phyloP scores from a whole-genome alignment of 192 early-diverging fungal species.

The Paraglomus brasilianum region DNA sequence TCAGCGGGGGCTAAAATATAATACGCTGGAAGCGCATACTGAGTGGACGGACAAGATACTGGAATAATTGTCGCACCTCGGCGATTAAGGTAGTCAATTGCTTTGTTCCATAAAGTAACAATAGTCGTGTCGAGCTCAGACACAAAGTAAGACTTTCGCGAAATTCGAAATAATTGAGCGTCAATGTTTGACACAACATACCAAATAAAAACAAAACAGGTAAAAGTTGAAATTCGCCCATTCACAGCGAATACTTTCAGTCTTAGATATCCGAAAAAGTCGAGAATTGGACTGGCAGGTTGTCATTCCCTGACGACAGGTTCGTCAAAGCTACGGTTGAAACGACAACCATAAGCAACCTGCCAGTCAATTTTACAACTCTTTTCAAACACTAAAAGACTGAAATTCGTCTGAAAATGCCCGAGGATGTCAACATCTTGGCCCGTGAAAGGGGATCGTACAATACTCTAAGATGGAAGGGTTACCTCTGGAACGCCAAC shows the following conservation, averaged over 20 bases:
- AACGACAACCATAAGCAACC: too few relatives aligned
- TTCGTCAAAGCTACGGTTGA: too few relatives aligned
- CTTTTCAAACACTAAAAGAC: too few relatives aligned
- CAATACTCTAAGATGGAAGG: conserved; percentile 3
- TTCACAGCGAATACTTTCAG: too few relatives aligned
- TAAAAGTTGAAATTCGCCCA: too few relatives aligned
- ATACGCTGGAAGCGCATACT: conserved; percentile 76
- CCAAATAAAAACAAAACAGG: background rate
- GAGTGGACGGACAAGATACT: conserved; percentile 70
- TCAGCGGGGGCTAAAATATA: conserved; percentile 88
- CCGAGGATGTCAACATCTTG: background rate
- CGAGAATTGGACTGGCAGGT: too few relatives aligned
- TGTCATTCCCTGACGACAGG: too few relatives aligned
- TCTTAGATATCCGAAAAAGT: too few relatives aligned
- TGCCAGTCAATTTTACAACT: too few relatives aligned
- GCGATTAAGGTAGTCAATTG: conserved; percentile 51
- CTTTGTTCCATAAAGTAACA: conserved; percentile 57
- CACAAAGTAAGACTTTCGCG: conserved; percentile 69
- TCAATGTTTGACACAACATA: conserved; percentile 9
- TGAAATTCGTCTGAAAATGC: too few relatives aligned
- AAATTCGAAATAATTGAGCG: conserved; percentile 23
- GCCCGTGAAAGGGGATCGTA: conserved; percentile 22
- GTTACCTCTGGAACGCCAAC: conserved; percentile 63
- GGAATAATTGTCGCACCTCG: conserved; percentile 68
- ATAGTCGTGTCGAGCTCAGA: conserved; percentile 62